A percentile compares a stretch with the other conserved stretches of the same genome.
Evolutionary conservation across 108 stramenopile genomes (phyloP).

Genomic region (Pseudonitzschia multiseries): DNA sequence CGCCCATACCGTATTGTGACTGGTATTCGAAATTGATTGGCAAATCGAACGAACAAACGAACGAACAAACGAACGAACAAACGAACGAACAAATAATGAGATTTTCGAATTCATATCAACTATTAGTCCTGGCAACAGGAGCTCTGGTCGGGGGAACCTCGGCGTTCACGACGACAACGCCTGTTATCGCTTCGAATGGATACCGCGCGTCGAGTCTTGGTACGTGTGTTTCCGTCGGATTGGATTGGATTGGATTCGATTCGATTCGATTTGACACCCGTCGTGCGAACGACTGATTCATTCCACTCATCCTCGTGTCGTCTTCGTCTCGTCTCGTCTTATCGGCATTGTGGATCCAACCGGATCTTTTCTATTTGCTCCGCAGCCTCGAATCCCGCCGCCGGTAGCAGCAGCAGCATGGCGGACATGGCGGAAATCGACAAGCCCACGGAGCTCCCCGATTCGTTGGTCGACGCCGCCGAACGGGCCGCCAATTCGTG

Average conservation of each 20-base stretch:
- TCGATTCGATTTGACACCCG: background rate
- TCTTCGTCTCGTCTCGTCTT: background rate
- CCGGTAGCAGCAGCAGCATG: too few relatives aligned
- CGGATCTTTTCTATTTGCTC: too few relatives aligned
- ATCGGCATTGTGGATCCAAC: too few relatives aligned
- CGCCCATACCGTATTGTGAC: too few relatives aligned
- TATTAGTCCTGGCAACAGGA: background rate
- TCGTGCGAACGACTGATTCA: too few relatives aligned
- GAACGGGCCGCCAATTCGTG: constrained; percentile 62
- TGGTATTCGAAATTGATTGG: too few relatives aligned
- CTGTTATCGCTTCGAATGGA: background rate
- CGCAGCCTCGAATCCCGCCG: too few relatives aligned
- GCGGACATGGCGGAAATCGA: background rate
- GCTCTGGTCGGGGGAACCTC: background rate
- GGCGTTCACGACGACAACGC: background rate
- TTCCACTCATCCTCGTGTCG: background rate
- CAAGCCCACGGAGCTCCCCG: constrained; percentile 71
- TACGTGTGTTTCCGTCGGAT: background rate
- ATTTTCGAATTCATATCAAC: background rate
- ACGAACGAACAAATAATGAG: background rate
- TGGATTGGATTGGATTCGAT: background rate
- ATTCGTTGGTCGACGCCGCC: constrained; percentile 74
- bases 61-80: too few relatives aligned
- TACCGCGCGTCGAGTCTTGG: background rate
- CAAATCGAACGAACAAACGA: too few relatives aligned